Base-by-base conservation (phyloP, 768 basidiomycete species). In the Psilocybe cyanescens region DNA sequence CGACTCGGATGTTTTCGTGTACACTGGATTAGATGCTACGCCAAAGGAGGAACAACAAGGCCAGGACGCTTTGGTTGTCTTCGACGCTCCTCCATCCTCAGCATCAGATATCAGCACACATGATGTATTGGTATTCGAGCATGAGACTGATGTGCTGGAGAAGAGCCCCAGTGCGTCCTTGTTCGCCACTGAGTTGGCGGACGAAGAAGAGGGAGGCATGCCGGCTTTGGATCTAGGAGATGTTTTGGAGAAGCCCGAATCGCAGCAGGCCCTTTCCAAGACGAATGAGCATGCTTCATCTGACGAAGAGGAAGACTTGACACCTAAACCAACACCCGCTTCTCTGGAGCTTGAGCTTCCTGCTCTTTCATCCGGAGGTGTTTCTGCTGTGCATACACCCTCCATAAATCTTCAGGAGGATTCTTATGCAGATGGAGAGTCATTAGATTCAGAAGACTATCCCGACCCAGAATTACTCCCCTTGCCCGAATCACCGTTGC, bases 381-480 rank as follows among this genome's bases (percentile, higher is more conserved):
- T 35, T 29, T 30, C 7, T 19, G 44, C 54, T 39, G 28, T 14
- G 47, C 31, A 19, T 8, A 48, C 17, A 6, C 54, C 24, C 8
- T 44, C 45, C 19, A 45, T 47, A 19, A 31, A n/a, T 30, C 29
- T 47, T 57, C 35, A 44, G 8, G 59, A 24, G 24, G 24, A 24
- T 24, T 24, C 24, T 24, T 2, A 24, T 24, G 24, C 29, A 35
- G 51, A 46, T 30, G 61, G 55, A 30, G 8, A 24, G 30, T 41
- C 56, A 17, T 16, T 41, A 33, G 12, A 11, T 6, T 3, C 16
- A 16, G 54, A 19, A 41, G 65, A 72, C 8, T 71, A 70, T 60
- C 72, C 76, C 6, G 81, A 83, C 61, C 81, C 81, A 0, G 80
- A 80, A 14, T 60, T 81, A 4, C 74, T 81, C 12, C 79, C 81